Evolutionary conservation across 108 stramenopile genomes (phyloP).

Genomic region (Epithemia pelagica): DNA sequence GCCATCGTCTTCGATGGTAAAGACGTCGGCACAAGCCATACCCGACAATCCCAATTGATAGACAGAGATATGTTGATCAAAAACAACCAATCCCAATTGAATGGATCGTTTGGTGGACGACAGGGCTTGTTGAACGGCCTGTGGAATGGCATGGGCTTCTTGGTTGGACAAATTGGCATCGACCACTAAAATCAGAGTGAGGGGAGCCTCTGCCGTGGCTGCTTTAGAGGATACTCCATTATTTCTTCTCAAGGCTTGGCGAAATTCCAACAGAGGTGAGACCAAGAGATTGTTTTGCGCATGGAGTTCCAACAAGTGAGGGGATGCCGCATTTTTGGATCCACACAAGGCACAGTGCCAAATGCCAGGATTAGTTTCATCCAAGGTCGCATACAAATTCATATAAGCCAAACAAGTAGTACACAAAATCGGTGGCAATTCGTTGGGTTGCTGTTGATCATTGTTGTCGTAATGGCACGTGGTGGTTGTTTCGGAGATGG

Average conservation of each 20-base stretch:
- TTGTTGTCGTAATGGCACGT: neutral
- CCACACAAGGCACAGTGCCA: constrained; percentile 50
- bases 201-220: neutral
- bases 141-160: constrained; percentile 33
- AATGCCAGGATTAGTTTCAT: constrained; percentile 14
- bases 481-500: neutral
- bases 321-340: constrained; percentile 26
- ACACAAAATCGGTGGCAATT: constrained; percentile 37
- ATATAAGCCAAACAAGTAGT: constrained; percentile 41
- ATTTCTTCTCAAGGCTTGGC: constrained; percentile 17
- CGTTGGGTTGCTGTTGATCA: too few species aligned
- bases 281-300: constrained; percentile 13
- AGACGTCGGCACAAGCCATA: constrained; percentile 38
- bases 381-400: constrained; percentile 30
- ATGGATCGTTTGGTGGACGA: neutral
- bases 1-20: constrained; percentile 6
- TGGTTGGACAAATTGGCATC: constrained; percentile 34
- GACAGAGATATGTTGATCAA: constrained; percentile 33
- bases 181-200: constrained; percentile 30
- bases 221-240: constrained; percentile 2
- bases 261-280: constrained; percentile 32
- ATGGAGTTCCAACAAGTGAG: neutral
- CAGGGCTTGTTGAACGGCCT: constrained; percentile 22
- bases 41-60: constrained; percentile 33
- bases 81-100: constrained; percentile 38